Evolutionary conservation across 2,329 filamentous ascomycete species (phyloP).

Genomic region (Trichophyton simii): DNA sequence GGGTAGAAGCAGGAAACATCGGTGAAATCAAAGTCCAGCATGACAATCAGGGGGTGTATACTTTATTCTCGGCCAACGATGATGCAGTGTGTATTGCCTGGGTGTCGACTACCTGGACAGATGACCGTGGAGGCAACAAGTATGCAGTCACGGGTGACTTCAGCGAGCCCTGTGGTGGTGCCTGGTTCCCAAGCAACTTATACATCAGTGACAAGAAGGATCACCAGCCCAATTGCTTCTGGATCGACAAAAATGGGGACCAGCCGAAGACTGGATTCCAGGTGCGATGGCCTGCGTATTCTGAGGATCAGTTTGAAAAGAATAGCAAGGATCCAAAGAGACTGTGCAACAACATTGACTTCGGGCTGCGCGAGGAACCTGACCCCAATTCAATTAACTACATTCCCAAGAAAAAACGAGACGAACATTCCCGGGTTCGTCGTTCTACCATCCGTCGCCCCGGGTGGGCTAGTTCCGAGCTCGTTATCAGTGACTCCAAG

Average conservation of each 20-base stretch:
- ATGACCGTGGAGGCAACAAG: neutral
- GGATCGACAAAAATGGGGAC: neutral
- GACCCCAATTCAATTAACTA: neutral
- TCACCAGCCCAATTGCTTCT: neutral
- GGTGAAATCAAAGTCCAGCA: neutral
- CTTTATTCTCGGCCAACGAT: neutral
- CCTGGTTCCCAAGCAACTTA: neutral
- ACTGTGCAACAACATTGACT: neutral
- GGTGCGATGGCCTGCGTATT: neutral
- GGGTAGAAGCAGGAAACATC: neutral
- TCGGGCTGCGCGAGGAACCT: neutral
- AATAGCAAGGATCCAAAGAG: neutral
- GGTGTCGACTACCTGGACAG: neutral
- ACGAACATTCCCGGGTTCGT: neutral
- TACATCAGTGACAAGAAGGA: neutral
- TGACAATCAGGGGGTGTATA: neutral
- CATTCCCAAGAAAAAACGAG: neutral
- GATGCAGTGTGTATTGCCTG: neutral
- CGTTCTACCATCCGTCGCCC: neutral
- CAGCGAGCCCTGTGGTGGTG: neutral
- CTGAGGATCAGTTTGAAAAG: neutral
- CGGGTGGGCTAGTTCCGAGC: neutral
- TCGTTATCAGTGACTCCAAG: conserved; percentile 15
- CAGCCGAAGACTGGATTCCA: neutral
- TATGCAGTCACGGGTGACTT: neutral